Conservation (phyloP, 768 basidiomycete genomes). For the Hebeloma cylindrosporum region DNA sequence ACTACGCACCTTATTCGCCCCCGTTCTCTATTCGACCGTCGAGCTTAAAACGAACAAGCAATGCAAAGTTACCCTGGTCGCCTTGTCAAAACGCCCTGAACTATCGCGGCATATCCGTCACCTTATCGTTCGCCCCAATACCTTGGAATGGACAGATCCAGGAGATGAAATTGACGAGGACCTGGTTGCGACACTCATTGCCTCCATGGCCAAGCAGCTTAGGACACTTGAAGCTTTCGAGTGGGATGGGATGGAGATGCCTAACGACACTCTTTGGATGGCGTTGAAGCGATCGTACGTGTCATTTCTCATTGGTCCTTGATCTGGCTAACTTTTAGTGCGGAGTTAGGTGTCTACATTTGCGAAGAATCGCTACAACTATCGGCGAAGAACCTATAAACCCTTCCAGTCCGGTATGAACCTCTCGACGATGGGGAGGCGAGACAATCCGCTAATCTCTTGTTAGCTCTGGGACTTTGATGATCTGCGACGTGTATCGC, state of each 20-base stretch:
- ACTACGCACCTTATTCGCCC: conserved; percentile 26
- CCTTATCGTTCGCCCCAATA: conserved; percentile 34
- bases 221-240: conserved; percentile 30
- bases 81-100: conserved; percentile 46
- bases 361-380: conserved; percentile 34
- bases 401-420: conserved; percentile 33
- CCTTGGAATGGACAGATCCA: conserved; percentile 32
- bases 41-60: conserved; percentile 36
- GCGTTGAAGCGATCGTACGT: conserved; percentile 33
- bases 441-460: conserved; percentile 5
- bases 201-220: conserved; percentile 25
- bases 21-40: conserved; percentile 33
- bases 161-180: conserved; percentile 34
- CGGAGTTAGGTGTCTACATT: conserved; percentile 30
- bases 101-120: conserved; percentile 28
- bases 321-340: conserved; percentile 3
- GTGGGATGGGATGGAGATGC: conserved; percentile 41
- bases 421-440: conserved; percentile 1
- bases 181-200: conserved; percentile 28
- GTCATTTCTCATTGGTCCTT: background rate
- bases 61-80: conserved; percentile 35
- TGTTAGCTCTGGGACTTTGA: conserved; percentile 36
- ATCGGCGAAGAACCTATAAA: conserved; percentile 34
- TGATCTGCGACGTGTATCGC: conserved; percentile 32
- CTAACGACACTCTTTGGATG: conserved; percentile 33